These are phyloP conservation scores for Silene vulgaris DNA, from an alignment of 179 eudicot genomes.

Conservation along the genomic window DNA sequence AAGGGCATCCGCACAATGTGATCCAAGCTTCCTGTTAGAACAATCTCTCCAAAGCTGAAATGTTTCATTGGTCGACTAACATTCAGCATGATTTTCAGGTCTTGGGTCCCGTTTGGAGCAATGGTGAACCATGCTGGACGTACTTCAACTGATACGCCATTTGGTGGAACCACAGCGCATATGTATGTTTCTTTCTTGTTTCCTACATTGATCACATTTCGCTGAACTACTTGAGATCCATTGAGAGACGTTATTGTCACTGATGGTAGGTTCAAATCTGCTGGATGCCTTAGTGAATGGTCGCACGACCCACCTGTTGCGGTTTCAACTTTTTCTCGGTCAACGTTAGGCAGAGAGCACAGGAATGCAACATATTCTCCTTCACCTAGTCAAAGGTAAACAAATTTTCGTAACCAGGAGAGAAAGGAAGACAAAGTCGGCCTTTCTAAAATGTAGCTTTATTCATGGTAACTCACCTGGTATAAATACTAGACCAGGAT, in stretches of 20 bases:
- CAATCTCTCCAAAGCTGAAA: conserved; percentile 73
- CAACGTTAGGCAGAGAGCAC: conserved; percentile 65
- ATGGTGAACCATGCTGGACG: conserved; percentile 65
- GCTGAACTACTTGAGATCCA: conserved; percentile 35
- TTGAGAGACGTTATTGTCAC: conserved; percentile 54
- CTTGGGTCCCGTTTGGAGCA: conserved; percentile 46
- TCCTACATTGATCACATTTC: conserved; percentile 54
- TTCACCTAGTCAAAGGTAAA: conserved; percentile 38
- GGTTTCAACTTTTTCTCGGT: conserved; percentile 42
- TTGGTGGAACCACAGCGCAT: conserved; percentile 51
- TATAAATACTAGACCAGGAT: conserved; percentile 68
- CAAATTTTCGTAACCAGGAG: background rate
- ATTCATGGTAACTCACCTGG: conserved; percentile 35
- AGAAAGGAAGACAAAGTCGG: too few relatives aligned
- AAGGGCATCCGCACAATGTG: conserved; percentile 77
- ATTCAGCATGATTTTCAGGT: conserved; percentile 48
- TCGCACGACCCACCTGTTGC: conserved; percentile 74
- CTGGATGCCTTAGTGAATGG: conserved; percentile 48
- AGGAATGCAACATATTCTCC: conserved; percentile 79
- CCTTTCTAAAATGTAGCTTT: background rate
- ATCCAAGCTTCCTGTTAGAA: conserved; percentile 69
- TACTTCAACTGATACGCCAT: conserved; percentile 49
- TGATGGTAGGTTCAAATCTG: conserved; percentile 83
- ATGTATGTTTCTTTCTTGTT: conserved; percentile 63
- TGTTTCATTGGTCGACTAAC: conserved; percentile 43